Evolutionary conservation across 306 rosid species (phyloP).

Genomic region (Pyrus betulifolia): DNA sequence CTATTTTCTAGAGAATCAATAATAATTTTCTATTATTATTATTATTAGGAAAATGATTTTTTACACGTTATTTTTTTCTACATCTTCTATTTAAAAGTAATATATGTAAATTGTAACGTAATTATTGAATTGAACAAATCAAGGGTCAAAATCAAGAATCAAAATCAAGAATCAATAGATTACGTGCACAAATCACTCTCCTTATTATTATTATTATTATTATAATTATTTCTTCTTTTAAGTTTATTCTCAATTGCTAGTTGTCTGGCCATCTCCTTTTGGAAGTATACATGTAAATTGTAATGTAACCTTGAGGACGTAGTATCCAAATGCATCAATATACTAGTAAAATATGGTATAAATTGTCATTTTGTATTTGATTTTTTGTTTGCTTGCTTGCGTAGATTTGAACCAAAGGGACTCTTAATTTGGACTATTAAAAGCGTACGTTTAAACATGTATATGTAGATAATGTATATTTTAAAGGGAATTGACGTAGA

Average conservation of each 20-base stretch:
- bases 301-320: neutral
- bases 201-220: too few relatives aligned
- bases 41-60: too few relatives aligned
- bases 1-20: too few relatives aligned
- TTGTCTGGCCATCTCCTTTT: neutral
- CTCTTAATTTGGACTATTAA: neutral
- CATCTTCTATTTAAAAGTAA: too few relatives aligned
- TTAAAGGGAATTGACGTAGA: neutral
- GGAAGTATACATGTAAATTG: neutral
- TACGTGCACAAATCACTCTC: too few relatives aligned
- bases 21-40: too few relatives aligned
- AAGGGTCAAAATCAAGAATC: too few relatives aligned
- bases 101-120: too few relatives aligned
- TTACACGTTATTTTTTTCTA: too few relatives aligned
- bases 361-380: neutral
- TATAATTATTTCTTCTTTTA: too few relatives aligned
- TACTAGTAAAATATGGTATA: neutral
- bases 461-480: neutral
- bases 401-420: neutral
- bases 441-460: neutral
- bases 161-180: too few relatives aligned
- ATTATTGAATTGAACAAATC: too few relatives aligned
- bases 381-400: neutral
- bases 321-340: neutral
- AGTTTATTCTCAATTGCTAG: neutral